Evolutionary conservation across 108 stramenopile genomes (phyloP).

Genomic region (Schizochytrium sp.): DNA sequence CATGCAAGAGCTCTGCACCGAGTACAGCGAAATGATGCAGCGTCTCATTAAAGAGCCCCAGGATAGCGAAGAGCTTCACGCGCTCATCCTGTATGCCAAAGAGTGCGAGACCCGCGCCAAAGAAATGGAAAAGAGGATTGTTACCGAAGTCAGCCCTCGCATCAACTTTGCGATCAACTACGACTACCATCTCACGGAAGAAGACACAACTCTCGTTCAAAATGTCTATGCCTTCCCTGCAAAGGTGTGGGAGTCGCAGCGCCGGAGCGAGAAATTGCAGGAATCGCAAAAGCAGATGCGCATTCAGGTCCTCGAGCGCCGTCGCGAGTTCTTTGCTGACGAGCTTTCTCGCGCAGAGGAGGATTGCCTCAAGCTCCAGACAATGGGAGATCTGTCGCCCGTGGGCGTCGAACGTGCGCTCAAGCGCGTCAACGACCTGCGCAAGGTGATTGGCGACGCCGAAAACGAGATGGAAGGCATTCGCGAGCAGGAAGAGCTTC

Average conservation of each 20-base stretch:
- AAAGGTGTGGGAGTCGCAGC: background rate
- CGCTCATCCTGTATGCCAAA: background rate
- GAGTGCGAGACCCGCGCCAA: background rate
- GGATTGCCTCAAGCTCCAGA: constrained; percentile 33
- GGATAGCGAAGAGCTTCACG: constrained; percentile 21
- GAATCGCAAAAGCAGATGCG: constrained; percentile 13
- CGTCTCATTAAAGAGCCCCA: background rate
- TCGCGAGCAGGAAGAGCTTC: constrained; percentile 46
- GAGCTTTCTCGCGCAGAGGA: constrained; percentile 24
- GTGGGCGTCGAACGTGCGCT: constrained; percentile 31
- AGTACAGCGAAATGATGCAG: background rate
- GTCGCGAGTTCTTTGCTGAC: constrained; percentile 41
- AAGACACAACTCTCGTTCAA: background rate
- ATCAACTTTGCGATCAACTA: background rate
- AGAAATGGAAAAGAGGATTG: background rate
- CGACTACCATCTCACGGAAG: background rate
- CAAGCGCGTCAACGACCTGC: constrained; percentile 33
- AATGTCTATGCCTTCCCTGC: background rate
- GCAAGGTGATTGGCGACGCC: constrained; percentile 29
- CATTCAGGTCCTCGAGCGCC: constrained; percentile 43
- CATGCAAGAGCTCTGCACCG: background rate
- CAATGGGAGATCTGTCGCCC: background rate
- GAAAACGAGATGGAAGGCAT: constrained; percentile 41
- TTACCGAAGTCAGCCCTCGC: constrained; percentile 13
- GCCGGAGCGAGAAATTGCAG: background rate